Conservation (phyloP, 805 yeast genomes). For the Wickerhamiella bombiphila region DNA sequence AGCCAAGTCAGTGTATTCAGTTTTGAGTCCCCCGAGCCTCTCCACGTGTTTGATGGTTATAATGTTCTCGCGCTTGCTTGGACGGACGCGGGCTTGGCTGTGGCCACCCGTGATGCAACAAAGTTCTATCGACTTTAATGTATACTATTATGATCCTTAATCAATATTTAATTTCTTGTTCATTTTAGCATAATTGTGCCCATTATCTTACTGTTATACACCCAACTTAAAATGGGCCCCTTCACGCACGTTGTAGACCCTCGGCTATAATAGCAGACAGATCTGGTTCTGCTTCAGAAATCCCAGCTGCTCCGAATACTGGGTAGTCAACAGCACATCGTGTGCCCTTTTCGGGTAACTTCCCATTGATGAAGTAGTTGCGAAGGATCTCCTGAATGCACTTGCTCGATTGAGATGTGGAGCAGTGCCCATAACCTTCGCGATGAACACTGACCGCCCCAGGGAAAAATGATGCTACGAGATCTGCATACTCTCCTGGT, state of each 20-base stretch:
- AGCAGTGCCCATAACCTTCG: slow-evolving; percentile 16
- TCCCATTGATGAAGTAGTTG: slow-evolving; percentile 11
- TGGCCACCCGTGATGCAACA: neutral
- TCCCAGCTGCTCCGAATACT: too few species aligned
- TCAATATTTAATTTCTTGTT: too few species aligned
- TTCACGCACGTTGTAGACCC: too few species aligned
- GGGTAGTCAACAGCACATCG: too few species aligned
- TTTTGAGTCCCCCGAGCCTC: neutral
- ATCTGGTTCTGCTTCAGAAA: too few species aligned
- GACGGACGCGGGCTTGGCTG: neutral
- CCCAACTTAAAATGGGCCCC: too few species aligned
- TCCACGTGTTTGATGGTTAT: neutral
- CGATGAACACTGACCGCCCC: slow-evolving; percentile 12
- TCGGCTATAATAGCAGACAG: too few species aligned
- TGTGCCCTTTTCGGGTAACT: slow-evolving; percentile 10
- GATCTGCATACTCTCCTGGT: slow-evolving; percentile 14
- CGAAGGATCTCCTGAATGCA: slow-evolving; percentile 9
- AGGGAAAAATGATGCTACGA: slow-evolving; percentile 10
- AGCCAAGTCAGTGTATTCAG: neutral
- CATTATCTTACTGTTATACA: too few species aligned
- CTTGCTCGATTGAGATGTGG: slow-evolving; percentile 15
- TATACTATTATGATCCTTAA: too few species aligned
- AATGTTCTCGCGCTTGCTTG: neutral
- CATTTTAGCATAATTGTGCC: too few species aligned
- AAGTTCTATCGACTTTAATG: too few species aligned